These are phyloP conservation scores for Crithidia fasciculata DNA, from an alignment of 208 protist species.

Conservation along the genomic window DNA sequence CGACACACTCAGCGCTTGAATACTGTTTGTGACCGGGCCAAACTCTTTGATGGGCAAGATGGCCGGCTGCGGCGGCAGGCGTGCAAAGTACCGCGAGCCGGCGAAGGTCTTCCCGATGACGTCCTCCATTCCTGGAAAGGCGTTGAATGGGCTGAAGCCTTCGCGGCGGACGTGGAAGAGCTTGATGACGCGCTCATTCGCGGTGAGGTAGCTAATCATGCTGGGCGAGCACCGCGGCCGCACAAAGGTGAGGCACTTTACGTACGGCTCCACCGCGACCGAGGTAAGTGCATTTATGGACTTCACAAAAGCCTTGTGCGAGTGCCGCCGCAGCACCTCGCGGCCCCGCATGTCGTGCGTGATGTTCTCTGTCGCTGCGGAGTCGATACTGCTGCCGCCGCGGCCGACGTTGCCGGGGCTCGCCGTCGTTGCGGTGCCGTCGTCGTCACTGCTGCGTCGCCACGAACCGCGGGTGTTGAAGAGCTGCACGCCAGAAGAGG, in stretches of 20 bases:
- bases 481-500: conserved; percentile 7
- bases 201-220: conserved; percentile 84
- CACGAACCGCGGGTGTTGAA: conserved; percentile 24
- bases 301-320: conserved; percentile 84
- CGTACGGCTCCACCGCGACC: conserved; percentile 70
- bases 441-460: conserved; percentile 28
- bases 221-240: conserved; percentile 68
- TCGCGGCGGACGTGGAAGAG: conserved; percentile 85
- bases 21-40: conserved; percentile 68
- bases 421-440: conserved; percentile 26
- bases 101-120: conserved; percentile 58
- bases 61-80: conserved; percentile 50
- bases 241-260: conserved; percentile 80
- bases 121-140: conserved; percentile 73
- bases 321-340: conserved; percentile 75
- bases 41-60: conserved; percentile 85
- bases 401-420: conserved; percentile 21
- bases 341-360: conserved; percentile 59
- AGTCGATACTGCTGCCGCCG: conserved; percentile 38
- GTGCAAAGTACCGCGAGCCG: conserved; percentile 70
- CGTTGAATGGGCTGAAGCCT: conserved; percentile 74
- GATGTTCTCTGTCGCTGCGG: conserved; percentile 49
- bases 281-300: conserved; percentile 88
- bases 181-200: conserved; percentile 90
- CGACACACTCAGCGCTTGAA: conserved; percentile 79